Conservation (phyloP, 805 yeast genomes). For the Monosporozyma servazzii region DNA sequence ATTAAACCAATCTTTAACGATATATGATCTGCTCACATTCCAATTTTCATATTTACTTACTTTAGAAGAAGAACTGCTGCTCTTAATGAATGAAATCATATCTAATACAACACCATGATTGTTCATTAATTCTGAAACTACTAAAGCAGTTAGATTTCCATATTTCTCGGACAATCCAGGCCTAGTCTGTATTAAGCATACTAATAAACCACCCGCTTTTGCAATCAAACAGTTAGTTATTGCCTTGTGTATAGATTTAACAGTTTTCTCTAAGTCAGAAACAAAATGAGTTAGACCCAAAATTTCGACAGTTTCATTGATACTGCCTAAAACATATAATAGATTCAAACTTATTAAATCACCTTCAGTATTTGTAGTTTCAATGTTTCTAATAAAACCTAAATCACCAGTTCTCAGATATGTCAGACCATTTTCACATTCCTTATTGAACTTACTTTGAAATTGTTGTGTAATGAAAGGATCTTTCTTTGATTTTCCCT, state of each 20-base stretch:
- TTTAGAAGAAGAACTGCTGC: constrained; percentile 22
- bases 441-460: constrained; percentile 48
- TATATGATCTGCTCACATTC: constrained; percentile 69
- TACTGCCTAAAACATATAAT: constrained; percentile 72
- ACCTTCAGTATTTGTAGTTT: constrained; percentile 34
- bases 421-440: constrained; percentile 51
- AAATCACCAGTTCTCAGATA: constrained; percentile 89
- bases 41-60: constrained; percentile 37
- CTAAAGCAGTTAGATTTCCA: constrained; percentile 73
- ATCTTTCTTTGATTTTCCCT: constrained; percentile 39
- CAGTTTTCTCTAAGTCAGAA: constrained; percentile 63
- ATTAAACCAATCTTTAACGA: constrained; percentile 48
- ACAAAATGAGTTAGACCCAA: constrained; percentile 90
- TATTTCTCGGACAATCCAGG: constrained; percentile 35
- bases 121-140: constrained; percentile 68
- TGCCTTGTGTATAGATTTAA: constrained; percentile 43
- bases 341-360: constrained; percentile 51
- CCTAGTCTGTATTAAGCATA: constrained; percentile 62
- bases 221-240: constrained; percentile 52
- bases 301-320: constrained; percentile 81
- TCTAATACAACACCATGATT: constrained; percentile 78
- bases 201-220: constrained; percentile 71
- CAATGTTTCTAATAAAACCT: constrained; percentile 79
- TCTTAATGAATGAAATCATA: constrained; percentile 66
- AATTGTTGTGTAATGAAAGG: constrained; percentile 47